Percentiles rank a stretch among this genome's conserved stretches.
These are phyloP conservation scores for Mortierella sp. DNA, from an alignment of 371 early-diverging fungal species.

Conservation along the genomic window DNA sequence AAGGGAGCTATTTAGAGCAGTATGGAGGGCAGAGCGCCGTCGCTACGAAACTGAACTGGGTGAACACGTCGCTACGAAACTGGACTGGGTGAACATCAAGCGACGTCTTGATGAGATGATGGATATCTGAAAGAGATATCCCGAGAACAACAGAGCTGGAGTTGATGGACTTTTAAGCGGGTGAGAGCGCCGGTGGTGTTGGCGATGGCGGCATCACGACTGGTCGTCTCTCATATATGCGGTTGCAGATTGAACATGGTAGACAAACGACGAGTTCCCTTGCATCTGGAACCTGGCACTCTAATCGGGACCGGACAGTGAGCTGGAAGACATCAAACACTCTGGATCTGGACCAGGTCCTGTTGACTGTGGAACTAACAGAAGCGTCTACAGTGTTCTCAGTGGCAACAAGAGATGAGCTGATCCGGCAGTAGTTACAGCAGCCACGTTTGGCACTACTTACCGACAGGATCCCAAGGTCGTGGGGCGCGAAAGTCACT, in stretches of 20 bases:
- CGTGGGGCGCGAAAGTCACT: constrained; percentile 19
- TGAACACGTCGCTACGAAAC: neutral
- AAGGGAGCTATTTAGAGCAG: neutral
- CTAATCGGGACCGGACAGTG: constrained; percentile 35
- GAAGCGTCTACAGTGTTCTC: neutral
- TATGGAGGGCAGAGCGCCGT: neutral
- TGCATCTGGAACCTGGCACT: constrained; percentile 5
- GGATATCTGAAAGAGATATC: constrained; percentile 6
- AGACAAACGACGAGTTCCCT: neutral
- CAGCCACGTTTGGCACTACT: constrained; percentile 15
- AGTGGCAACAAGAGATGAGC: constrained; percentile 5
- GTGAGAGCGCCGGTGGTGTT: constrained; percentile 1
- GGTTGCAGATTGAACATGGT: constrained; percentile 21
- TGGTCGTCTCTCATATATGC: neutral
- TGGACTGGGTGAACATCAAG: neutral
- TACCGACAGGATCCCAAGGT: constrained; percentile 27
- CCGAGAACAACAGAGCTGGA: no score
- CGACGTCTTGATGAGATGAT: constrained; percentile 3
- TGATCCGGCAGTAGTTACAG: constrained; percentile 4
- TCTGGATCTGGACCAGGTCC: constrained; percentile 5
- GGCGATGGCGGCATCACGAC: constrained; percentile 12
- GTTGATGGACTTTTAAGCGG: neutral
- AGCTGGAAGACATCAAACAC: constrained; percentile 5
- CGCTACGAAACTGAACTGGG: neutral
- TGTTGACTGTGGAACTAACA: constrained; percentile 21